phyloP scores from a whole-genome alignment of 2,329 filamentous ascomycete genomes.

The Pseudogymnoascus sp. region DNA sequence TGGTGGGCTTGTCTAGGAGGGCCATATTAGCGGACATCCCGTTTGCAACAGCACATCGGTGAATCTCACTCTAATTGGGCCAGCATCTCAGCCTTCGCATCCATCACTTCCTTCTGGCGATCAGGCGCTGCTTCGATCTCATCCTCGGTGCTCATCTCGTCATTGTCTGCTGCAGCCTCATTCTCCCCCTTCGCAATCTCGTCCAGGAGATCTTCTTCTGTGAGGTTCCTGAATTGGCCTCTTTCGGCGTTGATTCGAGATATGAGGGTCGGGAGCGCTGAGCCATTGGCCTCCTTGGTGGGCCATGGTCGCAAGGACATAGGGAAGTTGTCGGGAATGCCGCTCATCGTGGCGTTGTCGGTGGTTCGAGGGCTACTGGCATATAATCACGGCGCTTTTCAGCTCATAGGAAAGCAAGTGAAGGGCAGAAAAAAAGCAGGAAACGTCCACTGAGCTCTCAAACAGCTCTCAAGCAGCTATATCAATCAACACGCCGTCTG shows the following conservation, averaged over 20 bases:
- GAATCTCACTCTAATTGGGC: constrained; percentile 46
- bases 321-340: constrained; percentile 35
- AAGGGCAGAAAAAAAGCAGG: background rate
- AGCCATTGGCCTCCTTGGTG: constrained; percentile 45
- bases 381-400: background rate
- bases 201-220: constrained; percentile 61
- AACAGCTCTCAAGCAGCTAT: background rate
- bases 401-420: background rate
- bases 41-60: background rate
- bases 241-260: constrained; percentile 69
- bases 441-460: background rate
- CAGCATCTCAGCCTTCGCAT: constrained; percentile 50
- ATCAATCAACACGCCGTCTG: background rate
- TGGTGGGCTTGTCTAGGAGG: constrained; percentile 40
- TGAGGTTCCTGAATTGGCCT: constrained; percentile 74
- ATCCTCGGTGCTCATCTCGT: constrained; percentile 39
- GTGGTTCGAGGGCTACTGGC: background rate
- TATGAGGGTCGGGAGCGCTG: constrained; percentile 66
- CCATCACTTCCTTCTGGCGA: constrained; percentile 27
- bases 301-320: constrained; percentile 60
- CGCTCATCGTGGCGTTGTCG: constrained; percentile 16
- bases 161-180: constrained; percentile 32
- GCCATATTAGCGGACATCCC: constrained; percentile 13
- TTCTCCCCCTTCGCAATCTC: constrained; percentile 49
- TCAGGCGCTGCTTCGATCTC: constrained; percentile 37